Evolutionary conservation across 805 yeast species (phyloP).

Genomic region (Starmerella davenportii): DNA sequence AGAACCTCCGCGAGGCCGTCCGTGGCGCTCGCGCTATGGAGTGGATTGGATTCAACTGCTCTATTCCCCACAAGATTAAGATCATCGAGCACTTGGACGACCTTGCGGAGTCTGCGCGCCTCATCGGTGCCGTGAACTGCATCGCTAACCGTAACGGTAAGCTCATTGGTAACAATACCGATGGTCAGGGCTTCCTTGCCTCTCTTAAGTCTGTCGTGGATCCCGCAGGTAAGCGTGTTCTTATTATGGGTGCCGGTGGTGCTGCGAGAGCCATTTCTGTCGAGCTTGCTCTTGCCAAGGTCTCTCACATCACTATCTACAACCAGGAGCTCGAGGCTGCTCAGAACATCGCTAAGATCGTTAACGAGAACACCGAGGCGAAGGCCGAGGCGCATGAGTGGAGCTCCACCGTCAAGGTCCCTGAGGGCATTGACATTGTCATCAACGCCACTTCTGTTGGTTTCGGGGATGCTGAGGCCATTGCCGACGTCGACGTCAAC

Average conservation of each 20-base stretch:
- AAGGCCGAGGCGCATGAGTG: not conserved
- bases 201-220: not conserved
- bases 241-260: not conserved
- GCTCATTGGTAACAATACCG: conserved; percentile 1
- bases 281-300: not conserved
- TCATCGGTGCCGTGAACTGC: not conserved
- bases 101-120: not conserved
- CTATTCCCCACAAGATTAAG: not conserved
- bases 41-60: not conserved
- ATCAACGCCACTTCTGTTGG: not conserved
- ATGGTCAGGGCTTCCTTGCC: conserved; percentile 1
- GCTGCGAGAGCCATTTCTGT: conserved; percentile 1
- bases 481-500: not conserved
- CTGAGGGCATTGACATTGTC: conserved; percentile 1
- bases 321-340: not conserved
- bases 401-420: not conserved
- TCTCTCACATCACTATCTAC: not conserved
- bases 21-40: not conserved
- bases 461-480: conserved; percentile 1
- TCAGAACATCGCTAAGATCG: not conserved
- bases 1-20: not conserved
- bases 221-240: not conserved
- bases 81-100: not conserved
- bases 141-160: not conserved
- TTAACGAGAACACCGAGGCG: not conserved